Evolutionary conservation across 257 asterid species (phyloP), one percentile per base, ranked within the genome.

Genomic region (Solanum boliviense): DNA sequence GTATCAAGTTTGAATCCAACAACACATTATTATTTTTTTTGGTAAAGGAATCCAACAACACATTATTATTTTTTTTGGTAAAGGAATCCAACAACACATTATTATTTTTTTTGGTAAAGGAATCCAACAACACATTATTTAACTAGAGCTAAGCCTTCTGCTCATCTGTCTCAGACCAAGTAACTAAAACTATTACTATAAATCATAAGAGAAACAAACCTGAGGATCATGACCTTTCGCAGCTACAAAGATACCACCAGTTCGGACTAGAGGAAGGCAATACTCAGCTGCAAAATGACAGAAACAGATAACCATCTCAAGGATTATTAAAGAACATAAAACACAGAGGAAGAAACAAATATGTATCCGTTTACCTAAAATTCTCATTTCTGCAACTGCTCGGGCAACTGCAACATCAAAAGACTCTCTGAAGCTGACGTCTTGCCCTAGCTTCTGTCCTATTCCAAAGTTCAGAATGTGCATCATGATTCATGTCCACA

Each of bases 311-410:
- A 52, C 91, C 44, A 88, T 83, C 46, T 83, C 85, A 75, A 89
- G 74, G 48, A 39, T 52, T 48, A 87, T 52, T 32, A 76, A 41
- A 65, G 75, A 38, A 23, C 68, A 23, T 68, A n/a, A 70, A 68
- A 36, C 71, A 62, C 6, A 35, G 16, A 44, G 62, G 83, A n/a
- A 25, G 46, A 60, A 75, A 27, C 18, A 75, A 29, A 29, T 25
- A 16, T 29, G 78, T 79, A 3, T 31, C 72, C 20, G 72, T 86
- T 89, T 93, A 96, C 98, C 98, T 67, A 96, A 87, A 86, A 95
- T 87, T 92, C 98, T 94, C 99, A 95, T 94, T 88, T 96, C 99
- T 76, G 98, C 98, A 87, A 96, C 99, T 87, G 99, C 99, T 94
- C 98, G 92, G 85, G 98, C 99, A 82, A 95, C 96, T 78, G 98